A percentile compares a stretch with the other conserved stretches of the same genome.
Conservation (phyloP, 805 yeast species). For the Komagataella ulmi region DNA sequence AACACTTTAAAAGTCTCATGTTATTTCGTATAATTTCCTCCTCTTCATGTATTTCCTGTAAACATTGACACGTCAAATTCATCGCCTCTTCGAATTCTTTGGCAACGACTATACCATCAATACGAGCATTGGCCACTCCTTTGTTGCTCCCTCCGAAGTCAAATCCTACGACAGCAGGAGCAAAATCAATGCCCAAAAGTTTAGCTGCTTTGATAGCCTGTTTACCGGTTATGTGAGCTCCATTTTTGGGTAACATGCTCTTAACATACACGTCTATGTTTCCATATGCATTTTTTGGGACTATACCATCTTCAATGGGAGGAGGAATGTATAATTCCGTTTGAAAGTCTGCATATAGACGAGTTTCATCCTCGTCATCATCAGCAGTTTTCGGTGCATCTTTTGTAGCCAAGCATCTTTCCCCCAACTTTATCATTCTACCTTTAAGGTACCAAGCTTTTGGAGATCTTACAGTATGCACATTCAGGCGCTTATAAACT, state of each 20-base stretch:
- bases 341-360: conserved; percentile 68
- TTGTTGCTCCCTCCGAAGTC: conserved; percentile 34
- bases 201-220: conserved; percentile 60
- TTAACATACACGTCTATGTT: conserved; percentile 72
- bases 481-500: conserved; percentile 58
- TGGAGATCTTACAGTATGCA: conserved; percentile 53
- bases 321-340: conserved; percentile 63
- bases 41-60: conserved; percentile 24
- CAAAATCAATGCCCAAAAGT: conserved; percentile 60
- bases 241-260: conserved; percentile 77
- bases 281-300: conserved; percentile 69
- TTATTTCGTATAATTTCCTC: conserved; percentile 29
- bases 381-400: conserved; percentile 18
- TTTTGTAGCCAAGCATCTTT: conserved; percentile 42
- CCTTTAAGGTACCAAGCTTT: conserved; percentile 84
- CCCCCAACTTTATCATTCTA: conserved; percentile 58
- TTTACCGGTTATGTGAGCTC: conserved; percentile 41
- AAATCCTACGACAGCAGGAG: conserved; percentile 79
- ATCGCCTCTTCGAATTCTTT: conserved; percentile 49
- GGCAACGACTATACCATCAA: conserved; percentile 70
- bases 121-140: conserved; percentile 36
- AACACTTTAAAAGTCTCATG: conserved; percentile 32
- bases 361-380: conserved; percentile 36
- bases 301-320: conserved; percentile 47
- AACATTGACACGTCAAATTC: conserved; percentile 29